Evolutionary conservation across 768 basidiomycete genomes (phyloP).

Genomic region (Boletus subparvulus): DNA sequence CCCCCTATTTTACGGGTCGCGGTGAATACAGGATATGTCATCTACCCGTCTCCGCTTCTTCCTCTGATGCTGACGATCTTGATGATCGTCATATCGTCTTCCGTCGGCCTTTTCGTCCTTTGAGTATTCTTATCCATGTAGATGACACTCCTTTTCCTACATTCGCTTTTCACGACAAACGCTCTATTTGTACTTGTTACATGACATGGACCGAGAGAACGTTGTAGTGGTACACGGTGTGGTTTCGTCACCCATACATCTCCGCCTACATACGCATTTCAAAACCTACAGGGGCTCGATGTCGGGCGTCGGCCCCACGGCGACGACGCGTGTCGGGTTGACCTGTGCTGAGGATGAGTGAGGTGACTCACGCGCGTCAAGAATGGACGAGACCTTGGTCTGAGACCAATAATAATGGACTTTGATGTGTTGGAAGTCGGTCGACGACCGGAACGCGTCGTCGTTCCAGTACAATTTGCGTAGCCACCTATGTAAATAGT

Average conservation of each 20-base stretch:
- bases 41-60: constrained; percentile 9
- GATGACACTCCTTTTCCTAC: not conserved
- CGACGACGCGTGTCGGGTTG: constrained; percentile 77
- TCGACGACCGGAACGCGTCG: constrained; percentile 81
- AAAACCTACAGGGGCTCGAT: constrained; percentile 55
- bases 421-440: constrained; percentile 81
- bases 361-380: not conserved
- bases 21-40: constrained; percentile 10
- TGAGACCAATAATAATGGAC: constrained; percentile 41
- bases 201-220: constrained; percentile 1
- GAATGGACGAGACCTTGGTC: constrained; percentile 14
- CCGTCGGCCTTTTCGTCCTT: constrained; percentile 25
- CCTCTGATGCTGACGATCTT: constrained; percentile 24
- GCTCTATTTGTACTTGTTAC: not conserved
- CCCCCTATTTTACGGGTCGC: constrained; percentile 7
- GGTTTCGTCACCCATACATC: not conserved
- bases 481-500: constrained; percentile 56
- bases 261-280: not conserved
- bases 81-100: constrained; percentile 26
- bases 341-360: constrained; percentile 45
- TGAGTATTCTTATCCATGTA: constrained; percentile 10
- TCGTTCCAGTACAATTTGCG: constrained; percentile 90
- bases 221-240: constrained; percentile 3
- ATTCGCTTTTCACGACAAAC: not conserved
- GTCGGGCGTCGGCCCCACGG: constrained; percentile 68